Base-by-base conservation (phyloP, 2,329 filamentous ascomycete species). In the Fusarium sp. region DNA sequence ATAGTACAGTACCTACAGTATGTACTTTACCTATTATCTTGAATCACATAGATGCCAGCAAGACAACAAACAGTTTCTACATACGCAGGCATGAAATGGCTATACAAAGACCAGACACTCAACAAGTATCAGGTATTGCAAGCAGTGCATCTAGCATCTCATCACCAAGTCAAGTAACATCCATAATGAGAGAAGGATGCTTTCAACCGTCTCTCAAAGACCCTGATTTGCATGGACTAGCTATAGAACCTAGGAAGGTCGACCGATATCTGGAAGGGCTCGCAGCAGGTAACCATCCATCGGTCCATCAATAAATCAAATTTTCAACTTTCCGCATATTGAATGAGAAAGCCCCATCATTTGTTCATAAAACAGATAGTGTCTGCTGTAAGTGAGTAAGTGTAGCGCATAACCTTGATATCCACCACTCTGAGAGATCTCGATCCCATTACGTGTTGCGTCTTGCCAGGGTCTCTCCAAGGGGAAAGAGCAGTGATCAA, bases 321-420 rank as follows among this genome's bases (percentile, higher is more conserved):
- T 26, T 67, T 39, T 45, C 42, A 49, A 53, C 42, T 62, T 67
- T 62, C 41, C 60, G 48, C 65, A 69, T 69, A 42, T n/a, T 42
- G 49, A 52, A 41, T 42, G 23, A n/a, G 19, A 59, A 65, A 65
- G 46, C 41, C 51, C 64, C 64, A 67, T 67, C 34, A 51, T 39
- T 37, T 42, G 26, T 41, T 41, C 8, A 26, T 34, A 42, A 34
- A 37, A 37, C 12, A 45, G 49, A 23, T 19, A 31, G 25, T 16
- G 30, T 31, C 37, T 34, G 10, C 28, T 61, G 45, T 34, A 44
- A 60, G 43, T 18, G 19, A 62, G 31, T 42, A 44, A 60, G 43
- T 14, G 19, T 62, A 63, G 58, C 19, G 58, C 60, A 63, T 49
- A 65, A 65, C 60, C 46, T 59, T 65, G 62, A 65, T 66, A 61